Percentiles rank a stretch among this genome's conserved stretches.
Conservation (phyloP, 2,329 filamentous ascomycete genomes). For the Lachnellula subtilissima region DNA sequence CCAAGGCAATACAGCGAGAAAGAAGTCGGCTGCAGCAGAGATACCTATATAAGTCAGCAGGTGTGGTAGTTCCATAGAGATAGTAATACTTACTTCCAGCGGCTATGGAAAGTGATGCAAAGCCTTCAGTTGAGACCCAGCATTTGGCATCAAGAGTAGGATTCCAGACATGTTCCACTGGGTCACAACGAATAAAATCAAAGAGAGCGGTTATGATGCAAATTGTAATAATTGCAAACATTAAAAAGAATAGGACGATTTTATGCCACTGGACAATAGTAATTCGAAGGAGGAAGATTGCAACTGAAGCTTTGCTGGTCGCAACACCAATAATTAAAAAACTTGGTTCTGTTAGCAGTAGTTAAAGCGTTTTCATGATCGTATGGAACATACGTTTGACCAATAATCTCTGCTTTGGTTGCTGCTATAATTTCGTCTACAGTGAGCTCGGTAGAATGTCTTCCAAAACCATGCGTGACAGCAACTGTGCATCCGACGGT, state of each 20-base stretch:
- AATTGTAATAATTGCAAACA: constrained; percentile 3
- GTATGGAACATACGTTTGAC: constrained; percentile 10
- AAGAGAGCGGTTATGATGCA: constrained; percentile 9
- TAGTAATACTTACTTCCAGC: neutral
- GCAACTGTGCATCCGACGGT: constrained; percentile 3
- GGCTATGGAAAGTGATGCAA: constrained; percentile 2
- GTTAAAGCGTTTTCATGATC: neutral
- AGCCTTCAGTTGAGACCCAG: constrained; percentile 7
- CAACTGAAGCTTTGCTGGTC: constrained; percentile 14
- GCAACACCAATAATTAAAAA: constrained; percentile 14
- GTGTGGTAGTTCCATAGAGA: too few species aligned
- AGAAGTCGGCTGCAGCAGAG: constrained; percentile 28
- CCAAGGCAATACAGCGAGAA: constrained; percentile 37
- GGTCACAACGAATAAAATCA: constrained; percentile 14
- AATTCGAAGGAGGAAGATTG: constrained; percentile 12
- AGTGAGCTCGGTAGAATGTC: constrained; percentile 5
- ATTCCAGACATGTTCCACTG: constrained; percentile 14
- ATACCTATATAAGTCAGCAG: neutral
- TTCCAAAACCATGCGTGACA: constrained; percentile 8
- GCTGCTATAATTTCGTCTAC: constrained; percentile 2
- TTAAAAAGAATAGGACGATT: constrained; percentile 4
- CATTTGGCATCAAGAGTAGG: constrained; percentile 6
- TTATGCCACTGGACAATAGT: constrained; percentile 11
- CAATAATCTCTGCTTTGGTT: constrained; percentile 13
- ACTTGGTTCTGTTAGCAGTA: neutral